Percentiles rank a stretch among this genome's conserved stretches.
phyloP scores from a whole-genome alignment of 495 filamentous ascomycete species.

The Thozetella sp. region DNA sequence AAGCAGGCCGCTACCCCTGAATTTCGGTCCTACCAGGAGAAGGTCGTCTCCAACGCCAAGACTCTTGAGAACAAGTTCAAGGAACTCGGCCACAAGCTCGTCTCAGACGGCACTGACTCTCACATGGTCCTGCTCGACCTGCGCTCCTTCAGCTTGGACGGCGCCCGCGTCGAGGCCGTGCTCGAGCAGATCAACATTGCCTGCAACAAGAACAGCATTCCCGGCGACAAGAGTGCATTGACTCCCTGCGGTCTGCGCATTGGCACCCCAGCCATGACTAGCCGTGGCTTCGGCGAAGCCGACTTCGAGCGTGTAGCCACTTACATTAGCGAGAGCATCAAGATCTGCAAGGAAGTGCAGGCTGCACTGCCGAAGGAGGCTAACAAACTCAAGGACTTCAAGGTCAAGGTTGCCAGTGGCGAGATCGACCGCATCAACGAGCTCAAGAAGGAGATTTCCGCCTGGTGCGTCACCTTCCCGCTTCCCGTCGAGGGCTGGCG shows the following conservation, averaged over 20 bases:
- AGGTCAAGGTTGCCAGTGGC: constrained; percentile 80
- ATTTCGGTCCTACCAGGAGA: constrained; percentile 95
- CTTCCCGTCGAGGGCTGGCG: constrained; percentile 78
- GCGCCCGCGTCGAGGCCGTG: constrained; percentile 94
- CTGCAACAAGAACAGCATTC: constrained; percentile 99
- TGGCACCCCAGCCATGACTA: constrained; percentile 96
- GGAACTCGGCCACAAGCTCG: constrained; percentile 84
- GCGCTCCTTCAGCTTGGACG: constrained; percentile 77
- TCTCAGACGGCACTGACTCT: constrained; percentile 94
- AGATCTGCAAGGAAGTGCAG: constrained; percentile 84
- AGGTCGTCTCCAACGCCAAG: constrained; percentile 92
- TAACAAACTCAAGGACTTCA: constrained; percentile 99
- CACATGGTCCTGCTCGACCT: constrained; percentile 98
- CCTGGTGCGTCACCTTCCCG: constrained; percentile 90
- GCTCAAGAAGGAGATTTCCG: constrained; percentile 85
- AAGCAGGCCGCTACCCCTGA: constrained; percentile 92
- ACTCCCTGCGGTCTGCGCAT: constrained; percentile 94
- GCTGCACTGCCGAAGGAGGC: constrained; percentile 85
- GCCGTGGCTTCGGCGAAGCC: constrained; percentile 87
- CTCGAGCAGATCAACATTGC: constrained; percentile 98
- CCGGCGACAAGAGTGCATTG: constrained; percentile 96
- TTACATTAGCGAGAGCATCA: constrained; percentile 86
- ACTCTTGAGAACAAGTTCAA: constrained; percentile 81
- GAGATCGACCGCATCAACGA: constrained; percentile 76
- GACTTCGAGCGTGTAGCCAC: constrained; percentile 89